Evolutionary conservation across 768 basidiomycete species (phyloP).

Genomic region (Rhizopogon salebrosus): DNA sequence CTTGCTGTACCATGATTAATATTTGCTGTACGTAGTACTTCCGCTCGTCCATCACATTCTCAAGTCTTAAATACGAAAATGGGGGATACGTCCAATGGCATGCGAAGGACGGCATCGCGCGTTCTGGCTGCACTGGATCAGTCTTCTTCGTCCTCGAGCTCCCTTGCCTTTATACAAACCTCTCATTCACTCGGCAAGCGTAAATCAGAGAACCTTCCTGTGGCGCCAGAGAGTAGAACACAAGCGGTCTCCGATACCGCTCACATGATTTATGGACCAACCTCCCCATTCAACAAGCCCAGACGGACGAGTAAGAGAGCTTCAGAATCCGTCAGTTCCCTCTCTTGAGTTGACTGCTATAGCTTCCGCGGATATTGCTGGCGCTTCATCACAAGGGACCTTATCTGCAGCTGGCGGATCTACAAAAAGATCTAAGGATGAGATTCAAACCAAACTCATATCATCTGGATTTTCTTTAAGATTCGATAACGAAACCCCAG

Average conservation of each 20-base stretch:
- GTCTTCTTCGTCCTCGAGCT: not conserved
- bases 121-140: slow-evolving; percentile 10
- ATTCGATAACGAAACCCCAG: slow-evolving; percentile 45
- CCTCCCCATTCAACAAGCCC: not conserved
- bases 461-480: slow-evolving; percentile 35
- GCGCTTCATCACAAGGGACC: not conserved
- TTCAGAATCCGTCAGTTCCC: not conserved
- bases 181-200: slow-evolving; percentile 5
- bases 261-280: not conserved
- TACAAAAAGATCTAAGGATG: not conserved
- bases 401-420: not conserved
- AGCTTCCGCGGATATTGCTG: not conserved
- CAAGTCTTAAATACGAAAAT: slow-evolving; percentile 2
- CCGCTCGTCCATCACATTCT: not conserved
- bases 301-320: not conserved
- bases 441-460: slow-evolving; percentile 2
- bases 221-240: not conserved
- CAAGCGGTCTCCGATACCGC: not conserved
- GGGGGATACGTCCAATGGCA: not conserved
- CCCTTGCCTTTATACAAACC: not conserved
- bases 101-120: slow-evolving; percentile 3
- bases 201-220: not conserved
- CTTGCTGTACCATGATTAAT: not conserved
- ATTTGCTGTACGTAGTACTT: not conserved
- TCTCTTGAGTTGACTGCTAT: not conserved